A percentile compares a stretch with the other conserved stretches of the same genome.
phyloP scores from a whole-genome alignment of 2,329 filamentous ascomycete genomes.

The Raffaelea deltoideospora region DNA sequence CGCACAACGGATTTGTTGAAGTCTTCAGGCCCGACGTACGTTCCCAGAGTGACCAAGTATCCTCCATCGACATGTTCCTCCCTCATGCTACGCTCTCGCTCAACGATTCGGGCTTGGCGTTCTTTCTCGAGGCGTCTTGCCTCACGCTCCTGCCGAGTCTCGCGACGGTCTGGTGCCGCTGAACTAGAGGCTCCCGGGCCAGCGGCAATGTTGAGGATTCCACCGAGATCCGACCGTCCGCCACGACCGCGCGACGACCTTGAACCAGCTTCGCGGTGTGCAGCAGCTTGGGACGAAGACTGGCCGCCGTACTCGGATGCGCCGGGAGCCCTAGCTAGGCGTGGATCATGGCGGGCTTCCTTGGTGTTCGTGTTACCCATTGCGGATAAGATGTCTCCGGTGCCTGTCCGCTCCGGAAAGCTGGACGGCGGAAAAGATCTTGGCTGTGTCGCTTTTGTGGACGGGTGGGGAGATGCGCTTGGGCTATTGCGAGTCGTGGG shows the following conservation, averaged over 20 bases:
- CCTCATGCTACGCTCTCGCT: slow-evolving; percentile 76
- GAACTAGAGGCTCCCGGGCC: slow-evolving; percentile 21
- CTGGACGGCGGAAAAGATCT: background rate
- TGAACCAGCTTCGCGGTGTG: slow-evolving; percentile 3
- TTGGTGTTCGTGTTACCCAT: slow-evolving; percentile 22
- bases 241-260: slow-evolving; percentile 15
- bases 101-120: slow-evolving; percentile 56
- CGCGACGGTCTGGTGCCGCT: slow-evolving; percentile 45
- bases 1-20: slow-evolving; percentile 81
- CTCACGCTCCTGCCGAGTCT: slow-evolving; percentile 85
- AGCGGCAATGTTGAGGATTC: slow-evolving; percentile 27
- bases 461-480: background rate
- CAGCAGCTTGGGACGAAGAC: slow-evolving; percentile 9
- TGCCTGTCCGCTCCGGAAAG: background rate
- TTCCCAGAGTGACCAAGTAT: slow-evolving; percentile 83
- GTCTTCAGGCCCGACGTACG: slow-evolving; percentile 85
- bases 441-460: background rate
- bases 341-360: slow-evolving; percentile 16
- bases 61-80: slow-evolving; percentile 93
- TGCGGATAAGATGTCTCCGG: background rate
- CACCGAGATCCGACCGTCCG: slow-evolving; percentile 30
- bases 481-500: background rate
- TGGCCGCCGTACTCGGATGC: slow-evolving; percentile 8
- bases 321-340: slow-evolving; percentile 9
- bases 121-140: slow-evolving; percentile 75